Evolutionary conservation across 768 basidiomycete species (phyloP), one percentile per base, ranked within the genome.

Genomic region (Suillus americanus): DNA sequence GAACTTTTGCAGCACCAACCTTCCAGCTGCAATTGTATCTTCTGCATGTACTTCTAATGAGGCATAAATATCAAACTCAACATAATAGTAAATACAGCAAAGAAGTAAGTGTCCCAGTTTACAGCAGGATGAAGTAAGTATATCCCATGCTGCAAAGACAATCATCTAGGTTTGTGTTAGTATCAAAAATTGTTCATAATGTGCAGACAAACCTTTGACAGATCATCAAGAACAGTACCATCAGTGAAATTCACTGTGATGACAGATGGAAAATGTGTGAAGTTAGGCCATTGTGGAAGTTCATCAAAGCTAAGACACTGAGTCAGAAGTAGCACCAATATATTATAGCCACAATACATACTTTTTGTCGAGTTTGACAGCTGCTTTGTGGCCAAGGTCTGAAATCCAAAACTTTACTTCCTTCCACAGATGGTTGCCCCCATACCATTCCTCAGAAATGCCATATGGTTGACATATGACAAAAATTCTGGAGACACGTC

Each of bases 151-250:
- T 1, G 70, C 73, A 66, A 74, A 76, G 1, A 80, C 28, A 7
- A 78, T 66, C 33, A 75, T 64, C 78, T 25, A 43, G 20, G 43
- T 20, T 25, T 5, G 12, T 25, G 25, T 50, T 50, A 50, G 48
- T 25, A 8, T 25, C 23, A 0, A 13, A 48, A 48, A 25, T 25
- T 23, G 14, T 20, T 9, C 40, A 25, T 9, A 62, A n/a, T 13
- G 61, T 30, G 25, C 48, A 33, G 0, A 46, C 25, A 33, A 64
- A 79, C 79, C 72, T 77, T 79, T 13, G 71, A 69, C 13, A 80
- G 70, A 64, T 80, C 77, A 59, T 76, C 76, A 51, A 70, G 73
- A 64, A 80, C 79, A 9, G 66, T 62, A 4, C 73, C 76, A 68
- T 81, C 79, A 25, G 71, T 68, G 69, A 78, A 79, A 23, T 71